phyloP scores from a whole-genome alignment of 1,284 basidiomycete species.

The Trichosporon sp. region DNA sequence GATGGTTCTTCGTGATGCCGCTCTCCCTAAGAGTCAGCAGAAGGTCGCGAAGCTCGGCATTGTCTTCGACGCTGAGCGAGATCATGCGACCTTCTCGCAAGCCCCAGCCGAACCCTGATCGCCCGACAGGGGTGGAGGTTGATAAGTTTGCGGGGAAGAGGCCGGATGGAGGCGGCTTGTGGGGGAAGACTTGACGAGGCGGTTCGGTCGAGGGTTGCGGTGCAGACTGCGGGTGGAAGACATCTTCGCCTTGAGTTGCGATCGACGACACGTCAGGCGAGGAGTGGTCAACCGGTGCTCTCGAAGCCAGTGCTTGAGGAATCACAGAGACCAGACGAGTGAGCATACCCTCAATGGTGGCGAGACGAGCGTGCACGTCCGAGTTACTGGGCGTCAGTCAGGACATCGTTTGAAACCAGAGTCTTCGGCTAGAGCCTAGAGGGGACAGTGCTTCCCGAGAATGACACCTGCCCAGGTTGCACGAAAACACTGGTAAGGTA shows the following conservation, averaged over 20 bases:
- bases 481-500: background rate
- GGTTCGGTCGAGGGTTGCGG: slow-evolving; percentile 32
- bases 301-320: slow-evolving; percentile 26
- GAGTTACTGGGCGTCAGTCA: slow-evolving; percentile 43
- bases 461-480: background rate
- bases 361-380: slow-evolving; percentile 55
- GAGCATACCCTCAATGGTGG: slow-evolving; percentile 55
- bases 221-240: slow-evolving; percentile 48
- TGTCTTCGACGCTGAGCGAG: slow-evolving; percentile 45
- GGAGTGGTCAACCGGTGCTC: slow-evolving; percentile 31
- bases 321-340: slow-evolving; percentile 47
- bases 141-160: slow-evolving; percentile 49
- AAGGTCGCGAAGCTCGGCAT: slow-evolving; percentile 51
- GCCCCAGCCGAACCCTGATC: slow-evolving; percentile 52
- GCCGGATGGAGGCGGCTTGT: slow-evolving; percentile 53
- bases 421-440: slow-evolving; percentile 12
- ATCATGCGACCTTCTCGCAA: slow-evolving; percentile 52
- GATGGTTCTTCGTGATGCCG: slow-evolving; percentile 54
- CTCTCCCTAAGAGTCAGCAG: slow-evolving; percentile 55
- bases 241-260: slow-evolving; percentile 46
- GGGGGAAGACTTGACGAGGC: slow-evolving; percentile 40
- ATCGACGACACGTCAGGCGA: slow-evolving; percentile 49
- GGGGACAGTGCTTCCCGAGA: slow-evolving; percentile 15
- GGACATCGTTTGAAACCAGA: background rate
- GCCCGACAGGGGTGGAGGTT: slow-evolving; percentile 41